phyloP scores from a whole-genome alignment of 2,329 filamentous ascomycete genomes.

The Colletotrichum tofieldiae region DNA sequence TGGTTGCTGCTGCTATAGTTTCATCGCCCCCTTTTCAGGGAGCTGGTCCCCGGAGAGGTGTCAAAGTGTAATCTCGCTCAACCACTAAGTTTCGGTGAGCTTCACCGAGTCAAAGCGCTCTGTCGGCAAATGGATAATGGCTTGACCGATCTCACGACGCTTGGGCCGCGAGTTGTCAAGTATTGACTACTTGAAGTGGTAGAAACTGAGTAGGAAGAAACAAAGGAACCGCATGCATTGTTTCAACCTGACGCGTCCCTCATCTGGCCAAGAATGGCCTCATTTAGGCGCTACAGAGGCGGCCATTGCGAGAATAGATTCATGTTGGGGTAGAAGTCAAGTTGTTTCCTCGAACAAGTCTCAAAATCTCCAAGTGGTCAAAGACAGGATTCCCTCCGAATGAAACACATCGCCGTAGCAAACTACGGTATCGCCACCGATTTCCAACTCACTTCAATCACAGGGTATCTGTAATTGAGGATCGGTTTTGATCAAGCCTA shows the following conservation, averaged over 20 bases:
- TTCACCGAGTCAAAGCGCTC: constrained; percentile 4
- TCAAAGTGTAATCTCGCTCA: constrained; percentile 6
- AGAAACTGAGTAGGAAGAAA: neutral
- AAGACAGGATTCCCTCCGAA: neutral
- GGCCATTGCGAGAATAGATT: neutral
- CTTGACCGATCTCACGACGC: neutral
- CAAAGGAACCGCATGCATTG: neutral
- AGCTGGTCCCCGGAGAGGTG: neutral
- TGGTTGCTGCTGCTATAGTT: constrained; percentile 1
- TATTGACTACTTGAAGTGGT: neutral
- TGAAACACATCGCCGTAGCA: neutral
- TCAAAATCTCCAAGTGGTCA: neutral
- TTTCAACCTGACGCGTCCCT: neutral
- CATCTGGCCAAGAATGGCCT: neutral
- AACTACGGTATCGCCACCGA: neutral
- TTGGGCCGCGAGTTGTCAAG: neutral
- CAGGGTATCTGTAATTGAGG: no score
- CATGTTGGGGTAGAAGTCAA: neutral
- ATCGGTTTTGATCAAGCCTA: neutral
- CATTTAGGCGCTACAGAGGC: neutral
- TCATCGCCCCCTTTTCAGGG: constrained; percentile 10
- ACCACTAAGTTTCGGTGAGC: constrained; percentile 1
- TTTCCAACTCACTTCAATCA: neutral
- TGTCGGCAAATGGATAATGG: neutral
- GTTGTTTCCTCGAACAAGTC: neutral